Base-by-base conservation (phyloP, 2,329 filamentous ascomycete species). In the Colletotrichum sp. region DNA sequence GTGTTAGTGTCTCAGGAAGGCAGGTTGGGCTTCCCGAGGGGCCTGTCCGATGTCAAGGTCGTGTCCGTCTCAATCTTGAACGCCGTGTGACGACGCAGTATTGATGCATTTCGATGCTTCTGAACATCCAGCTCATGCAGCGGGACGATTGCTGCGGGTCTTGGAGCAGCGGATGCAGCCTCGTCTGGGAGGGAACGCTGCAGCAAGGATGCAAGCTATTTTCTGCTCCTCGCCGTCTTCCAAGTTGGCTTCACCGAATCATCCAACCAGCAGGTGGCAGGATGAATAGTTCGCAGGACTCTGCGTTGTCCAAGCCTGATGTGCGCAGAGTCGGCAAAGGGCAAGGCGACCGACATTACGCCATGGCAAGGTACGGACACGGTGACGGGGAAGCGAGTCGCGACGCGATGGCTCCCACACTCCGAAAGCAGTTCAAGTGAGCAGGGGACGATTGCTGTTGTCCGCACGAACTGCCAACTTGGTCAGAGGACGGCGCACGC, bases 21-120 rank as follows among this genome's bases (percentile, higher is more conserved):
- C 16, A 48, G 28, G 55, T 55, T 16, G 16, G n/a, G 39, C 55
- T 55, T 30, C 26, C 15, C 48, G 59, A 22, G 32, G 34, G 39
- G 30, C 28, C 22, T 39, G 44, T 57, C 57, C 65, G 48, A 39
- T 52, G 44, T 22, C 64, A 59, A 75, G 52, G 60, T 28, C 52
- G 52, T 59, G 32, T 39, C 32, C 26, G n/a, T 55, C 34, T 34
- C 32, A 52, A 34, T 52, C 60, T 28, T 48, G 26, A 34, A 65
- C 59, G 71, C 32, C 60, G 74, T 76, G 74, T 65, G 71, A 75
- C 74, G 12, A 36, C n/a, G 32, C 57, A 39, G 34, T 26, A 24
- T 32, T 15, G 39, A 68, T 28, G 57, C 57, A 16, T 44, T 32
- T 44, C 24, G 59, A 62, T 57, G 52, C 39, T 39, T 66, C 52